Evolutionary conservation across 176 grass and related monocot species (phyloP).

Genomic region (Canna indica): DNA sequence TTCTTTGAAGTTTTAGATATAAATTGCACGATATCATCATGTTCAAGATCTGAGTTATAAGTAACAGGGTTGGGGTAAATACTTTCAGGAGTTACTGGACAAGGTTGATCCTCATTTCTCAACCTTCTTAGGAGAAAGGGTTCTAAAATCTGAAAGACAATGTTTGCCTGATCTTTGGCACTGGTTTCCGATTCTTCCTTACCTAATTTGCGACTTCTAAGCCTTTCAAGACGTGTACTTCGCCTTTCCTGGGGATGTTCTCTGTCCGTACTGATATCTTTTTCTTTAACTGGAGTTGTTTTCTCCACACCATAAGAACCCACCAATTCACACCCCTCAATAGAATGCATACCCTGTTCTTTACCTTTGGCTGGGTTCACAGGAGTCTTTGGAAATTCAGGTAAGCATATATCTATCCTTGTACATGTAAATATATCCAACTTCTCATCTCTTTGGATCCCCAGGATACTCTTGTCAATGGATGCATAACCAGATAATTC

Average conservation of each 20-base stretch:
- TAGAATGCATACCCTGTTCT: slow-evolving; percentile 33
- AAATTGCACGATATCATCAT: slow-evolving; percentile 61
- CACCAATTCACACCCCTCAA: slow-evolving; percentile 29
- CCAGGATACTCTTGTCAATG: slow-evolving; percentile 14
- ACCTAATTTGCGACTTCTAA: slow-evolving; percentile 80
- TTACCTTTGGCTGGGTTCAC: slow-evolving; percentile 39
- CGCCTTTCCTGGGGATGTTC: slow-evolving; percentile 91
- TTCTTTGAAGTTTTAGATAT: slow-evolving; percentile 49
- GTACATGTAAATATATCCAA: slow-evolving; percentile 24
- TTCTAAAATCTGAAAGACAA: slow-evolving; percentile 66
- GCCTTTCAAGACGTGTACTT: slow-evolving; percentile 85
- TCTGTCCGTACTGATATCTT: slow-evolving; percentile 55
- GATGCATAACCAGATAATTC: slow-evolving; percentile 8
- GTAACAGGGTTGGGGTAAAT: slow-evolving; percentile 30
- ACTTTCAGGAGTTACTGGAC: slow-evolving; percentile 35
- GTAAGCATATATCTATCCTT: slow-evolving; percentile 44
- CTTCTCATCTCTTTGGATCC: slow-evolving; percentile 11
- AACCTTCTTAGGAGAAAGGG: slow-evolving; percentile 52
- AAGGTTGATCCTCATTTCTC: slow-evolving; percentile 36
- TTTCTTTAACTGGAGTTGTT: slow-evolving; percentile 41
- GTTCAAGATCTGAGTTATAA: slow-evolving; percentile 49
- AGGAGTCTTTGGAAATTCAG: slow-evolving; percentile 31
- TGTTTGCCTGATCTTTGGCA: slow-evolving; percentile 72
- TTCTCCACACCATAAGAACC: slow-evolving; percentile 32
- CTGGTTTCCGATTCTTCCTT: slow-evolving; percentile 76